These are phyloP conservation scores for Teratosphaeria zuluensis DNA, from an alignment of 2,329 filamentous ascomycete species.

Conservation along the genomic window DNA sequence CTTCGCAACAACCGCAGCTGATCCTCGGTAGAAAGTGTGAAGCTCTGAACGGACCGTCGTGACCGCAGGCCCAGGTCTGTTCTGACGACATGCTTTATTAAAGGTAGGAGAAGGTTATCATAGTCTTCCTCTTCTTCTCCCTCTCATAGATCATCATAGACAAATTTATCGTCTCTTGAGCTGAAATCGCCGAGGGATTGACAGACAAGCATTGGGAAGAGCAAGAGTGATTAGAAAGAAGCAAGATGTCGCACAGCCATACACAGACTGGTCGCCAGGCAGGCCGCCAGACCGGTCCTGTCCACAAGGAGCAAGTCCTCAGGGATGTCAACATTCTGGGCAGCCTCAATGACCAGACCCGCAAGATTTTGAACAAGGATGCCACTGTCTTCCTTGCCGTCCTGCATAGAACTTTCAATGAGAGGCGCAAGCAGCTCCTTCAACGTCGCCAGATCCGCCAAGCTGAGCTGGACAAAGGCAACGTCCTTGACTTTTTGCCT, in stretches of 20 bases:
- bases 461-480: slow-evolving; percentile 83
- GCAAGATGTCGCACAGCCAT: slow-evolving; percentile 8
- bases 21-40: slow-evolving; percentile 3
- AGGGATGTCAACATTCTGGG: slow-evolving; percentile 83
- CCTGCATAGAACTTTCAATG: slow-evolving; percentile 90
- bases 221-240: background rate
- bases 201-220: slow-evolving; percentile 1
- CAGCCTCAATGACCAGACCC: slow-evolving; percentile 63
- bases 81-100: slow-evolving; percentile 7
- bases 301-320: slow-evolving; percentile 56
- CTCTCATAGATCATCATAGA: background rate
- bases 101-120: background rate
- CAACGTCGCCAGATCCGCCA: slow-evolving; percentile 80
- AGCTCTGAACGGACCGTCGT: background rate
- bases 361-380: slow-evolving; percentile 85
- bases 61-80: background rate
- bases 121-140: background rate
- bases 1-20: background rate
- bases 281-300: slow-evolving; percentile 11
- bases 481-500: slow-evolving; percentile 84
- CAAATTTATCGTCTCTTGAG: background rate
- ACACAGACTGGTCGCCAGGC: slow-evolving; percentile 4
- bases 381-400: slow-evolving; percentile 87
- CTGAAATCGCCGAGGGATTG: background rate
- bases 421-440: slow-evolving; percentile 75